Conservation (phyloP, 1,139 yeast genomes). For the Candida tetrigidarum region DNA sequence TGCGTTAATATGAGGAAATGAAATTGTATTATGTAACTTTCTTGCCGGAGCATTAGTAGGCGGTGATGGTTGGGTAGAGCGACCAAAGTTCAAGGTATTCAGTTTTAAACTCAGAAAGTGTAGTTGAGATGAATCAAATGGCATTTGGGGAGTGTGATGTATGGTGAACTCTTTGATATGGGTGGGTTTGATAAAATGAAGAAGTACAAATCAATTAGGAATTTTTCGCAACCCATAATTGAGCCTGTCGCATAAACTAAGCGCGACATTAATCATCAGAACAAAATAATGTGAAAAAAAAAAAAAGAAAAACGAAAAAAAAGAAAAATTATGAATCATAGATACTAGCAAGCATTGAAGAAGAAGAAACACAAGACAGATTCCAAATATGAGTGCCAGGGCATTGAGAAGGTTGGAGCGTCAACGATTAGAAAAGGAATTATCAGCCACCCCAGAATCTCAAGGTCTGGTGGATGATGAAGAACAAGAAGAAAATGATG, state of each 20-base stretch:
- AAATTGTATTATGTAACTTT: slow-evolving; percentile 2
- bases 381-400: slow-evolving; percentile 62
- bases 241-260: too few species aligned
- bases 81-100: not conserved
- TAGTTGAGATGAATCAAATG: not conserved
- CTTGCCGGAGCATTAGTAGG: not conserved
- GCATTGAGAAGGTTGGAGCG: slow-evolving; percentile 58
- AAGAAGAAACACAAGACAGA: slow-evolving; percentile 6
- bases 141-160: too few species aligned
- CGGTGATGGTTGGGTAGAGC: not conserved
- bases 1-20: not conserved
- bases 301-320: not conserved
- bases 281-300: not conserved
- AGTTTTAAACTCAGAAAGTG: not conserved
- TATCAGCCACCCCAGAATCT: not conserved
- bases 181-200: not conserved
- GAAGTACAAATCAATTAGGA: too few species aligned
- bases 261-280: slow-evolving; percentile 1
- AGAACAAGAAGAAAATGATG: slow-evolving; percentile 18
- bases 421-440: slow-evolving; percentile 37
- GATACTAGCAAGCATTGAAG: not conserved
- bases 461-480: slow-evolving; percentile 14
- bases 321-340: not conserved
- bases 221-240: too few species aligned
- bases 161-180: not conserved